Percentiles rank a stretch among this genome's conserved stretches.
These are phyloP conservation scores for Hyphopichia khmerensis DNA, from an alignment of 1,139 yeast genomes.

Conservation along the genomic window DNA sequence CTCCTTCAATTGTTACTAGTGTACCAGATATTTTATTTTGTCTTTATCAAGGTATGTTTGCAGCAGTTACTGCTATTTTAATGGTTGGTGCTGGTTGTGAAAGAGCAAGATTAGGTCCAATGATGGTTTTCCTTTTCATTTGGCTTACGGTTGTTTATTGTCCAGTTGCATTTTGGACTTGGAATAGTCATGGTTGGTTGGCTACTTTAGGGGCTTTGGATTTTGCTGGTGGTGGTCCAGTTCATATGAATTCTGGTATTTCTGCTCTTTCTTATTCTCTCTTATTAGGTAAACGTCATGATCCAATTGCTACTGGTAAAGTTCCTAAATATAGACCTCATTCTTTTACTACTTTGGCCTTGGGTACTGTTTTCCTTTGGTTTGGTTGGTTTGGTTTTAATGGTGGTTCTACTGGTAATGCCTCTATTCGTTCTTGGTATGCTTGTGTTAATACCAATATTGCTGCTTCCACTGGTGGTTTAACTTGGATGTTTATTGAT, in stretches of 20 bases:
- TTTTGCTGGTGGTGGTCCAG: conserved; percentile 75
- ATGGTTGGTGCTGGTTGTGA: conserved; percentile 98
- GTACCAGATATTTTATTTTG: conserved; percentile 87
- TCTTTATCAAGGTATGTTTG: conserved; percentile 95
- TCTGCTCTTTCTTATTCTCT: conserved; percentile 94
- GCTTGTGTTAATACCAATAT: conserved; percentile 89
- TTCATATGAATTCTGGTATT: conserved; percentile 91
- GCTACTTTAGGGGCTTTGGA: conserved; percentile 42
- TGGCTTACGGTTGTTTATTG: conserved; percentile 98
- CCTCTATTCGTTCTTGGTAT: conserved; percentile 89
- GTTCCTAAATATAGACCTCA: conserved; percentile 91
- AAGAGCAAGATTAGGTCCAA: conserved; percentile 93
- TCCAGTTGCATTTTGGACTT: conserved; percentile 56
- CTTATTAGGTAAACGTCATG: conserved; percentile 87
- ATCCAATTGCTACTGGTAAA: conserved; percentile 66
- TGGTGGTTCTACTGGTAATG: conserved; percentile 95
- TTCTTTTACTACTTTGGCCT: conserved; percentile 82
- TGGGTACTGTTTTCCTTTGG: conserved; percentile 94
- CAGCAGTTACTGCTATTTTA: conserved; percentile 85
- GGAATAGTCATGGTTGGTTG: conserved; percentile 47
- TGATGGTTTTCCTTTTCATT: conserved; percentile 88
- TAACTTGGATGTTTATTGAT: conserved; percentile 92
- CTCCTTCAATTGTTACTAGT: conserved; percentile 64
- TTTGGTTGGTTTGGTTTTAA: conserved; percentile 99
- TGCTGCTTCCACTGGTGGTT: conserved; percentile 90